Evolutionary conservation across 208 protist genomes (phyloP), one percentile per base, ranked within the genome.

Genomic region (Crithidia thermophila): DNA sequence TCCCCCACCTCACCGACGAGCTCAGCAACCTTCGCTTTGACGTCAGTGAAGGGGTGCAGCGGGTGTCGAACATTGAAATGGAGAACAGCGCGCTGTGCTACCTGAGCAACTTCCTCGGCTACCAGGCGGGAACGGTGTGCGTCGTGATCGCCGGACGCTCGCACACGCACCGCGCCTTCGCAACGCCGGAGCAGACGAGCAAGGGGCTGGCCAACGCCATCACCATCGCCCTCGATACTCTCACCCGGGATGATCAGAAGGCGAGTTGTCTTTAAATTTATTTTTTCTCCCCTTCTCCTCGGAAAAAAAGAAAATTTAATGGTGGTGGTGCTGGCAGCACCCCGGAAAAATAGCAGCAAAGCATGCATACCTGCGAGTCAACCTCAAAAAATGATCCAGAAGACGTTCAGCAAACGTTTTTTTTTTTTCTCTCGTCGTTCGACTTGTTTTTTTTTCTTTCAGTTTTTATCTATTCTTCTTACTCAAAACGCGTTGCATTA

Each of bases 31-130:
- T 93, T 40, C 50, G 76, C 47, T 81, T 90, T 47, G 51, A 75
- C 55, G 69, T 90, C 42, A 71, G 42, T 14, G 82, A 75, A 37
- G 78, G 75, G 16, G 72, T 42, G 51, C 74, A 86, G 67, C 55
- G 69, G 20, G 70, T 89, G 31, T 75, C 67, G 25, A 93, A 93
- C 79, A 79, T 93, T n/a, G 87, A 93, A 59, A 93, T 93, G 87
- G 87, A 93, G 75, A 83, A 65, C 67, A 86, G 77, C 67, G 34
- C 84, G 13, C 72, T 93, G 31, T 93, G 87, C 72, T 85, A 82
- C 73, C 67, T 93, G 16, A 76, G 75, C 53, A 59, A 74, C 68
- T 36, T 86, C 20, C 71, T 93, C 37, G 87, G 87, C 40, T 93
- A 93, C 64, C 67, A 87, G 59, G 74, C 83, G 0, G 87, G 87